Base-by-base conservation (phyloP, 179 eudicot species). In the Silene coronaria region DNA sequence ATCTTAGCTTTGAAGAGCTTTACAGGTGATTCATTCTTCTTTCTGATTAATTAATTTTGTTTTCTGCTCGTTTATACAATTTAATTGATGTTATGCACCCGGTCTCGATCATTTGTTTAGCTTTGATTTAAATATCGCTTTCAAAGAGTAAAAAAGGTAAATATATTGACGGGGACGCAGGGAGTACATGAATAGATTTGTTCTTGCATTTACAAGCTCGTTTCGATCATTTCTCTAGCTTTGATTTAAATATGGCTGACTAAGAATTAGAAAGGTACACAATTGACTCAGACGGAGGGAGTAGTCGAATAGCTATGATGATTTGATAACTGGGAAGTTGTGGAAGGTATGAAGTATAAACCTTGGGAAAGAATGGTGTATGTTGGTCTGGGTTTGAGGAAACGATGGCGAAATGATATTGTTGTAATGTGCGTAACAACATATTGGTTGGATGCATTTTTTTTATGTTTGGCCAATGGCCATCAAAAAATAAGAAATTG, bases 1-100 rank as follows among this genome's bases (percentile, higher is more conserved):
- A 81, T 21, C 87, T 86, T 57, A 82, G 86, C 80, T 86, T 84
- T 58, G 87, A 86, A 78, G 89, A 84, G 83, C 84, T 84, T 24
- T 83, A 81, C 72, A 83, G 86, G 90, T 75, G 30, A 53, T 21
- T 67, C 9, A 70, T 58, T 14, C 6, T 75, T 59, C 5, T 10
- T 28, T 11, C 34, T 30, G 0, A 14, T 64, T 6, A 32, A 4
- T 64, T 17, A 23, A 5, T 64, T 64, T 11, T 45, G 19, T 27
- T 21, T 16, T 48, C 3, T 19, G 75, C 48, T 46, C 27, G 21
- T 64, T 71, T 62, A 26, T 23, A 23, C 22, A 5, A 12, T 24
- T 12, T 62, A 24, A 24, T 26, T 62, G 66, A 58, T 58, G 23
- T 66, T 66, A 17, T 34, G 22, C 27, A n/a, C 6, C 27, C 19